phyloP scores from a whole-genome alignment of 495 filamentous ascomycete species.

The Xylaria sp. region DNA sequence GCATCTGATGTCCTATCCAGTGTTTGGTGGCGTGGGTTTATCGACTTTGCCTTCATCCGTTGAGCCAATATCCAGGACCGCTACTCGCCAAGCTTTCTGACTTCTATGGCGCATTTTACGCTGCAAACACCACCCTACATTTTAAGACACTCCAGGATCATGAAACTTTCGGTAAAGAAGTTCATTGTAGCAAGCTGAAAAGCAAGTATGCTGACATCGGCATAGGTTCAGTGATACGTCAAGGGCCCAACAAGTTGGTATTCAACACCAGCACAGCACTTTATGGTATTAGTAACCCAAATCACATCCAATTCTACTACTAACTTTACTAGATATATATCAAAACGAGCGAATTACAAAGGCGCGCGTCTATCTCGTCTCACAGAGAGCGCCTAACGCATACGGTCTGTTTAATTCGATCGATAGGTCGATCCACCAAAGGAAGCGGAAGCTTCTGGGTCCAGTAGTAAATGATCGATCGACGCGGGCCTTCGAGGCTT shows the following conservation, averaged over 20 bases:
- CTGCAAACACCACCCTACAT: neutral
- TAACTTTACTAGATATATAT: neutral
- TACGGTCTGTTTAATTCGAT: constrained; percentile 11
- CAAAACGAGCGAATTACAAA: neutral
- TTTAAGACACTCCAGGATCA: neutral
- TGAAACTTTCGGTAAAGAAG: neutral
- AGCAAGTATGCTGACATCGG: neutral
- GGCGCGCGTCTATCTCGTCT: neutral
- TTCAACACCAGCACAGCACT: constrained; percentile 31
- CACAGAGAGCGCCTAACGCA: neutral
- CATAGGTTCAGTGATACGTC: constrained; percentile 28
- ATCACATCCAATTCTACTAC: neutral
- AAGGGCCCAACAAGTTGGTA: constrained; percentile 31
- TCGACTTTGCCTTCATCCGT: constrained; percentile 35
- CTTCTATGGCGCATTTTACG: constrained; percentile 9
- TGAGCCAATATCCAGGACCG: constrained; percentile 41
- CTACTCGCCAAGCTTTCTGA: constrained; percentile 33
- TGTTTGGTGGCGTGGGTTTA: constrained; percentile 14
- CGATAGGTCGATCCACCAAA: constrained; percentile 5
- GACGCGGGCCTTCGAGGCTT: constrained; percentile 7
- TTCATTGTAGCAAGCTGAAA: neutral
- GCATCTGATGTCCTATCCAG: neutral
- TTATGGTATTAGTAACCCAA: constrained; percentile 6
- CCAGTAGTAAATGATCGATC: constrained; percentile 16
- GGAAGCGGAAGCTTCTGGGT: constrained; percentile 15